Evolutionary conservation across 1,139 yeast species (phyloP).

Genomic region (Yamadazyma diddensiae): DNA sequence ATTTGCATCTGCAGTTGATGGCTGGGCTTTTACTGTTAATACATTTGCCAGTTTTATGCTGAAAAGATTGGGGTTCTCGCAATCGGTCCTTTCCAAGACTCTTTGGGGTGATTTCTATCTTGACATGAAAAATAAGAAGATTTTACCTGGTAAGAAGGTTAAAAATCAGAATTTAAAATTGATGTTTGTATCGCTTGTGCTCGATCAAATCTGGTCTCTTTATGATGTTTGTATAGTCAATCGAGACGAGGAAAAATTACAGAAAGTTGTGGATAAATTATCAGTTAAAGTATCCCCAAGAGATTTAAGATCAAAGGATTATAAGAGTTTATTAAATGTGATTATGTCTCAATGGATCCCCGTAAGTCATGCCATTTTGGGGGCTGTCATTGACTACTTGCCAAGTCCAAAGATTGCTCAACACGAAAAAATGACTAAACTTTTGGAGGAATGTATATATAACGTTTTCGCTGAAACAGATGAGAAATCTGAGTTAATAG

Average conservation of each 20-base stretch:
- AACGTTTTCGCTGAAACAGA: slow-evolving; percentile 42
- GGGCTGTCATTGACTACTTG: slow-evolving; percentile 79
- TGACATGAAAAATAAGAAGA: slow-evolving; percentile 87
- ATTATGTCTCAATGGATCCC: slow-evolving; percentile 96
- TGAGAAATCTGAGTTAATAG: slow-evolving; percentile 35
- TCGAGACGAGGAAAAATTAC: slow-evolving; percentile 67
- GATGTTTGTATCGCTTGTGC: slow-evolving; percentile 78
- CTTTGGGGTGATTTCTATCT: slow-evolving; percentile 93
- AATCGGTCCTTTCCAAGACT: slow-evolving; percentile 76
- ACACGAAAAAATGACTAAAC: slow-evolving; percentile 60
- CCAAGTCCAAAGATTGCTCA: slow-evolving; percentile 87
- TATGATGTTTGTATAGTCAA: slow-evolving; percentile 69
- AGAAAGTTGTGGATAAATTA: slow-evolving; percentile 70
- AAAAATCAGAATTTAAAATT: slow-evolving; percentile 63
- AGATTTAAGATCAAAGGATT: slow-evolving; percentile 78
- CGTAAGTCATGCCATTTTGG: slow-evolving; percentile 76
- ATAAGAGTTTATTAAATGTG: slow-evolving; percentile 57
- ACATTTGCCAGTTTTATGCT: slow-evolving; percentile 88
- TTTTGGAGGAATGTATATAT: slow-evolving; percentile 49
- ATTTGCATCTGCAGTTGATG: slow-evolving; percentile 92
- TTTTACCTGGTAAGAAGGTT: slow-evolving; percentile 56
- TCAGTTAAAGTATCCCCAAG: slow-evolving; percentile 69
- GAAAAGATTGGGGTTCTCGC: slow-evolving; percentile 80
- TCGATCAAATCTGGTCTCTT: slow-evolving; percentile 91
- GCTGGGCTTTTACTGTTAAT: slow-evolving; percentile 94